Evolutionary conservation across 164 flowering plant species (phyloP).

Genomic region (Euptelea pleiosperma): DNA sequence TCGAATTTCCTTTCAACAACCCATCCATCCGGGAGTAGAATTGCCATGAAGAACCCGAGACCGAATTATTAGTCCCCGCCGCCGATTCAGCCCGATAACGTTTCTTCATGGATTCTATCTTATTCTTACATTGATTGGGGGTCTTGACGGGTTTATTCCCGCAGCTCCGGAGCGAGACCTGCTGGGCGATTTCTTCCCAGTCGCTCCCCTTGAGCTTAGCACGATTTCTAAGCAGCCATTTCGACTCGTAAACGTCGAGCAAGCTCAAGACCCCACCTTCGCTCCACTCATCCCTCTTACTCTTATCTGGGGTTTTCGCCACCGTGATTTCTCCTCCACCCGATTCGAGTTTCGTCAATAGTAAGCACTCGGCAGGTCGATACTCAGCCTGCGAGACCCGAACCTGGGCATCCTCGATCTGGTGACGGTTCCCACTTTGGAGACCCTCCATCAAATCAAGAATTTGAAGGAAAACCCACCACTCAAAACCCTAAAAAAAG

Average conservation of each 20-base stretch:
- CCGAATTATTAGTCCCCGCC: not conserved
- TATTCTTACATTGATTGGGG: constrained; percentile 30
- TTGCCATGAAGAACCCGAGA: constrained; percentile 19
- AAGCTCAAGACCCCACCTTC: constrained; percentile 24
- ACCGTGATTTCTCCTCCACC: constrained; percentile 5
- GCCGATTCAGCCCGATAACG: constrained; percentile 22
- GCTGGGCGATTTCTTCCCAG: constrained; percentile 27
- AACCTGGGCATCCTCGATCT: not conserved
- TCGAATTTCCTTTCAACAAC: constrained; percentile 20
- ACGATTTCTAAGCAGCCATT: constrained; percentile 26
- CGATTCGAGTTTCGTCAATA: not conserved
- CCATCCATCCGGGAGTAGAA: constrained; percentile 22
- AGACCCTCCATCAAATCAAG: constrained; percentile 2
- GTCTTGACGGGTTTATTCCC: constrained; percentile 17
- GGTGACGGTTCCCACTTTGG: not conserved
- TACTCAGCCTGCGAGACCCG: not conserved
- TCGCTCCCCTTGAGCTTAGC: constrained; percentile 28
- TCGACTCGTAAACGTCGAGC: constrained; percentile 23
- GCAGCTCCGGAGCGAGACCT: constrained; percentile 15
- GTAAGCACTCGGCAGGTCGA: not conserved
- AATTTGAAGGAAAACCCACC: constrained; percentile 3
- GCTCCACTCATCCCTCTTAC: constrained; percentile 31
- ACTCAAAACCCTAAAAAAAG: constrained; percentile 3
- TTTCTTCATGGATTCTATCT: constrained; percentile 31
- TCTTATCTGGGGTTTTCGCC: constrained; percentile 15